Conservation (phyloP, 495 filamentous ascomycete species). For the Neurospora sp. region DNA sequence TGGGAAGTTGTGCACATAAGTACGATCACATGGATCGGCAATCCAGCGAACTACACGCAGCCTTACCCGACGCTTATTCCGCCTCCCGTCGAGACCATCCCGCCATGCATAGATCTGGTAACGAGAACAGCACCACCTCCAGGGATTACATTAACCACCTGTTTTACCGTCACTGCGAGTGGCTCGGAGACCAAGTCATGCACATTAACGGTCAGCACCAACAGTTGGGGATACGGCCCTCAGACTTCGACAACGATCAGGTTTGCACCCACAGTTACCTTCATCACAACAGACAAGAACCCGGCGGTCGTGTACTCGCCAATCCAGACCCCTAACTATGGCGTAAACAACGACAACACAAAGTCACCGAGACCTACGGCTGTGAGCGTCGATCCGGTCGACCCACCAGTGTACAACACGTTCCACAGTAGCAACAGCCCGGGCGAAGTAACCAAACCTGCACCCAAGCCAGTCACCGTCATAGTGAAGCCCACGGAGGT, state of each 20-base stretch:
- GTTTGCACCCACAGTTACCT: slow-evolving; percentile 19
- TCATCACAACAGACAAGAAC: slow-evolving; percentile 40
- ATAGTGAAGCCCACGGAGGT: slow-evolving; percentile 31
- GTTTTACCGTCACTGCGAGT: slow-evolving; percentile 8
- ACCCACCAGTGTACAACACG: slow-evolving; percentile 23
- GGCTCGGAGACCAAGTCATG: slow-evolving; percentile 18
- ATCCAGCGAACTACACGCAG: slow-evolving; percentile 32
- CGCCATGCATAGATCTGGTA: slow-evolving; percentile 20
- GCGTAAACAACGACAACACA: slow-evolving; percentile 18
- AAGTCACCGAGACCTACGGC: slow-evolving; percentile 1
- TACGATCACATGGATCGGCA: slow-evolving; percentile 34
- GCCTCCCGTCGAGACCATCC: slow-evolving; percentile 20
- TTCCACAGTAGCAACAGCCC: slow-evolving; percentile 4
- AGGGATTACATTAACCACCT: slow-evolving; percentile 29
- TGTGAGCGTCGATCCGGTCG: slow-evolving; percentile 12
- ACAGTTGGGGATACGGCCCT: slow-evolving; percentile 9
- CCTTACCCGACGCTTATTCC: slow-evolving; percentile 29
- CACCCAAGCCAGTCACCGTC: slow-evolving; percentile 20
- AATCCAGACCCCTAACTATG: slow-evolving; percentile 30
- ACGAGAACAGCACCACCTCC: slow-evolving; percentile 9
- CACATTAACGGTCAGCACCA: slow-evolving; percentile 11
- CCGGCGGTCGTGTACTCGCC: slow-evolving; percentile 35
- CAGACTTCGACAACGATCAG: slow-evolving; percentile 1
- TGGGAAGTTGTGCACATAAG: slow-evolving; percentile 35
- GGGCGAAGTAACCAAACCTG: background rate